Conservation (phyloP, 2,329 filamentous ascomycete genomes). For the Hypoxylon rubiginosum region DNA sequence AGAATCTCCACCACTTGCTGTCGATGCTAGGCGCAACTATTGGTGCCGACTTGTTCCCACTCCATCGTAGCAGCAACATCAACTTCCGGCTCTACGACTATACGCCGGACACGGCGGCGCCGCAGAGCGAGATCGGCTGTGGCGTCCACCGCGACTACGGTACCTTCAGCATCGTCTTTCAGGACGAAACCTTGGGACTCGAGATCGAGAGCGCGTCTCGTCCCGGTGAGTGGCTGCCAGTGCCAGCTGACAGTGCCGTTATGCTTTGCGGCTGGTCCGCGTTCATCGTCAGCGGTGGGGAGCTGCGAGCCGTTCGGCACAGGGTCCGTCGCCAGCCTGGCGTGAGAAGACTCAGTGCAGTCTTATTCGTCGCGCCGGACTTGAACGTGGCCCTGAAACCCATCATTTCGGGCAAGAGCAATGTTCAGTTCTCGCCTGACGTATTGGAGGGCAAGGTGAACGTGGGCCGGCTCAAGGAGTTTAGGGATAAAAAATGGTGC, state of each 20-base stretch:
- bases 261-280: conserved; percentile 20
- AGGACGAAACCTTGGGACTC: conserved; percentile 14
- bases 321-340: conserved; percentile 16
- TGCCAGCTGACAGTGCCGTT: conserved; percentile 12
- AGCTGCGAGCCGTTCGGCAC: conserved; percentile 17
- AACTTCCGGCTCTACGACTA: conserved; percentile 24
- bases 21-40: conserved; percentile 1
- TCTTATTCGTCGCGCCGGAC: conserved; percentile 20
- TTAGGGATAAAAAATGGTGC: conserved; percentile 30
- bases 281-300: conserved; percentile 14
- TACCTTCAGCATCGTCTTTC: conserved; percentile 20
- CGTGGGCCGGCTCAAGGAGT: conserved; percentile 31
- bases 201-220: conserved; percentile 9
- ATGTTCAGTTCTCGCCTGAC: conserved; percentile 14
- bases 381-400: conserved; percentile 11
- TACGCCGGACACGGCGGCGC: conserved; percentile 12
- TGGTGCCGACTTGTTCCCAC: conserved; percentile 12
- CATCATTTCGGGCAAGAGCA: neutral
- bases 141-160: conserved; percentile 20
- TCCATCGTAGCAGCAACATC: conserved; percentile 18
- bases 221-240: conserved; percentile 11
- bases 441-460: conserved; percentile 13
- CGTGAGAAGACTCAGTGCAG: conserved; percentile 20
- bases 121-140: conserved; percentile 17
- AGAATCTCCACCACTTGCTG: conserved; percentile 10